Base-by-base conservation (phyloP, 1,284 basidiomycete species). In the Moesziomyces sp. region DNA sequence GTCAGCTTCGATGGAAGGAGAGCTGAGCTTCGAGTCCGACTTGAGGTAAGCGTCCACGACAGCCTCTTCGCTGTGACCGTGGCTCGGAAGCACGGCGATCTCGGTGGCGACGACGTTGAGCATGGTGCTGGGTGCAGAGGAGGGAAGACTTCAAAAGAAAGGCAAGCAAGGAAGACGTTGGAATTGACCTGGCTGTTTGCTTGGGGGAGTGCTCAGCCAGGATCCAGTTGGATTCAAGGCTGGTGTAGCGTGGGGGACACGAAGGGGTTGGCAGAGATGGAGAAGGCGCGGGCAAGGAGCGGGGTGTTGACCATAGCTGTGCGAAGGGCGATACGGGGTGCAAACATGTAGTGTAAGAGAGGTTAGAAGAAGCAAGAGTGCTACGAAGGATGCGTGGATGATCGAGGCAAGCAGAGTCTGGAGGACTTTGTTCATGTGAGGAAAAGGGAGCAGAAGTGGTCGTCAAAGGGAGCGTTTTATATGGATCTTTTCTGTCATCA, bases 151-250 rank as follows among this genome's bases (percentile, higher is more conserved):
- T 43, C 21, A 52, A 52, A 28, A 43, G 21, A 43, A 26, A 28
- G 7, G 4, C 8, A 42, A 52, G 50, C 50, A 52, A 52, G 50
- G 50, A 5, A n/a, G 23, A 52, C 23, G 19, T 52, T 52, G 50
- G 50, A 52, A 52, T 52, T 40, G 50, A 52, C 50, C 50, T 42
- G 50, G 38, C 50, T 42, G 42, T 24, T 42, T 52, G 50, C 50
- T 52, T 52, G 38, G 6, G 18, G 18, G 26, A 8, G 16, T 26
- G 10, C 26, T 52, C 23, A 42, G 38, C 50, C 50, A 43, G 50
- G 50, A 52, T 52, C 50, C 50, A 52, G 50, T 52, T 24, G 50
- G 50, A 52, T 43, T 52, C 50, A 52, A 52, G 50, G 50, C 50
- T 52, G 50, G 34, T 52, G 50, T 43, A 52, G 38, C 50, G 50